Evolutionary conservation across 1,284 basidiomycete species (phyloP).

Genomic region (Gymnopus androsaceus): DNA sequence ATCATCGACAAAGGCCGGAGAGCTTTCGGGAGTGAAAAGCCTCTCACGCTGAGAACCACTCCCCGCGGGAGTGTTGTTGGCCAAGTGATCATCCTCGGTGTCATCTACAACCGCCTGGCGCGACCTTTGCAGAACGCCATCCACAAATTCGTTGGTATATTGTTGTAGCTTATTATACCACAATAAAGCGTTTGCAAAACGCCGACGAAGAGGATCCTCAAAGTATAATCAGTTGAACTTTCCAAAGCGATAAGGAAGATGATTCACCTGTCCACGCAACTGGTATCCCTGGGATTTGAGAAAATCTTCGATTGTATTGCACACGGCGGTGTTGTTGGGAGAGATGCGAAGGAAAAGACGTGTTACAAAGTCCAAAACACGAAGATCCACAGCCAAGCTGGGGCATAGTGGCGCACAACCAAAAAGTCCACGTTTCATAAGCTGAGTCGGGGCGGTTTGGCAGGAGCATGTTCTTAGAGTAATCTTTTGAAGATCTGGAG

Average conservation of each 20-base stretch:
- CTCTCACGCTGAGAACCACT: too few relatives aligned
- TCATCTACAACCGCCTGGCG: not conserved
- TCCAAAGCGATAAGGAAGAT: not conserved
- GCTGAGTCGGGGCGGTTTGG: not conserved
- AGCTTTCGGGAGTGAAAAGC: too few relatives aligned
- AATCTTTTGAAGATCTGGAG: not conserved
- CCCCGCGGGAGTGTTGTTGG: too few relatives aligned
- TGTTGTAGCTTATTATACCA: slow-evolving; percentile 35
- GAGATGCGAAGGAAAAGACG: slow-evolving; percentile 10
- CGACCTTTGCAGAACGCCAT: not conserved
- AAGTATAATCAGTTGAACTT: not conserved
- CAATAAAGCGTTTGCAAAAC: slow-evolving; percentile 5
- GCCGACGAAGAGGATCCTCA: not conserved
- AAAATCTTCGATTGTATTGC: slow-evolving; percentile 6
- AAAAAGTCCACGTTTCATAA: slow-evolving; percentile 12
- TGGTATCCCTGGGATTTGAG: slow-evolving; percentile 5
- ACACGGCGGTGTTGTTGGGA: slow-evolving; percentile 11
- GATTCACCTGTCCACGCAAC: slow-evolving; percentile 1
- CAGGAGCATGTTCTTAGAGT: slow-evolving; percentile 1
- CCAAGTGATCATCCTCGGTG: too few relatives aligned
- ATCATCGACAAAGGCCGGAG: too few relatives aligned
- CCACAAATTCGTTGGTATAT: not conserved
- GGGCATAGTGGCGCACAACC: slow-evolving; percentile 11
- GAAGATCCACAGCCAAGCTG: slow-evolving; percentile 11
- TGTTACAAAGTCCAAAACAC: slow-evolving; percentile 10